These are phyloP conservation scores for Jaltomata sinuosa DNA, from an alignment of 257 asterid genomes.

Conservation along the genomic window DNA sequence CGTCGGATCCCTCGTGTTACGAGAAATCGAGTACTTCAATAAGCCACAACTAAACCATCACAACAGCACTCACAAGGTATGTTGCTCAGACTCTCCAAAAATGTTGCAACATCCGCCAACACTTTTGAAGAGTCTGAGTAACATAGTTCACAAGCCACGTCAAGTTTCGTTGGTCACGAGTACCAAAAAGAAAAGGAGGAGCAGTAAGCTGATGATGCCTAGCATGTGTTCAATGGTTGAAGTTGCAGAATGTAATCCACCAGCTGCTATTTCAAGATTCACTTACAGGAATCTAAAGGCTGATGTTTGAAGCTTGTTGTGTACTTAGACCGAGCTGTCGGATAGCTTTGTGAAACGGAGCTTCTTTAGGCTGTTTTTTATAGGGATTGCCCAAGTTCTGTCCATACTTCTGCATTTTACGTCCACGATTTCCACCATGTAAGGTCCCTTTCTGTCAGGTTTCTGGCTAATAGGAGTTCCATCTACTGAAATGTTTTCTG, in stretches of 20 bases:
- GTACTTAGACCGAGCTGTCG: background rate
- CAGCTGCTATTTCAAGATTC: constrained; percentile 7
- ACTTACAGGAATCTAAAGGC: constrained; percentile 37
- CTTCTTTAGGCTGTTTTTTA: constrained; percentile 12
- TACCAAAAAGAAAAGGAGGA: constrained; percentile 30
- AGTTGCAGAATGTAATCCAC: constrained; percentile 30
- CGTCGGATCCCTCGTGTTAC: constrained; percentile 31
- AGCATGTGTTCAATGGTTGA: constrained; percentile 50
- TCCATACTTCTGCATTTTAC: constrained; percentile 10
- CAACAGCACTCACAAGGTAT: background rate
- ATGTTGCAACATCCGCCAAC: background rate
- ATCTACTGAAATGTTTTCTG: constrained; percentile 6
- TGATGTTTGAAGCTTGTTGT: constrained; percentile 3
- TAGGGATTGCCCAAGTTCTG: constrained; percentile 6
- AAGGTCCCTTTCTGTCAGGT: constrained; percentile 3
- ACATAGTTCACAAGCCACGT: background rate
- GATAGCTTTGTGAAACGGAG: constrained; percentile 22
- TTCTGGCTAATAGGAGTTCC: background rate
- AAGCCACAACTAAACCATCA: constrained; percentile 14
- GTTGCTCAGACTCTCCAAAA: background rate
- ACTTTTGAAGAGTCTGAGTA: background rate
- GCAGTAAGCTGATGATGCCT: constrained; percentile 36
- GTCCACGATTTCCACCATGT: constrained; percentile 16
- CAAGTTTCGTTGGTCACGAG: constrained; percentile 3
- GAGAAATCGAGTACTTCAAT: constrained; percentile 28